Conservation (phyloP, 495 filamentous ascomycete genomes). For the Xylaria acuta region DNA sequence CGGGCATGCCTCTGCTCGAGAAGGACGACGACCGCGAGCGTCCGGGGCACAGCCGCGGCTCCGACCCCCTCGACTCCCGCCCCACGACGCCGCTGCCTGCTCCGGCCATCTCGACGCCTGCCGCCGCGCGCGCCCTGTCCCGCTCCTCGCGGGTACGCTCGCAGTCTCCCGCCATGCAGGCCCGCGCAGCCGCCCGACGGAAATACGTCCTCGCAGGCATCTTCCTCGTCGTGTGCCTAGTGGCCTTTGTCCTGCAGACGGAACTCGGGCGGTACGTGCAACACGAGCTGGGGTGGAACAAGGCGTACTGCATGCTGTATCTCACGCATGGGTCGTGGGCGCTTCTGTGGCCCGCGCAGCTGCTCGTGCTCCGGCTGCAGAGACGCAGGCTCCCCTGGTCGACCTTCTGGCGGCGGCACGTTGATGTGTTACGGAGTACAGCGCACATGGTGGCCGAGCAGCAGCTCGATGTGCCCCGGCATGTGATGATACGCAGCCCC, state of each 20-base stretch:
- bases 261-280: conserved; percentile 95
- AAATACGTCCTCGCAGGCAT: conserved; percentile 86
- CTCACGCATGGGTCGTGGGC: conserved; percentile 94
- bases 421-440: conserved; percentile 74
- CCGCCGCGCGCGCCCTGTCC: conserved; percentile 41
- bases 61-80: conserved; percentile 27
- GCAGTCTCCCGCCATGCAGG: conserved; percentile 60
- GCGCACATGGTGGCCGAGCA: conserved; percentile 84
- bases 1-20: conserved; percentile 59
- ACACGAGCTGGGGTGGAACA: conserved; percentile 86
- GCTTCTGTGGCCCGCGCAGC: conserved; percentile 83
- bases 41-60: conserved; percentile 46
- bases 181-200: conserved; percentile 66
- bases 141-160: conserved; percentile 64
- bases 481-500: conserved; percentile 48
- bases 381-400: conserved; percentile 69
- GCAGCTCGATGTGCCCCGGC: conserved; percentile 61
- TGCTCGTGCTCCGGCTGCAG: conserved; percentile 77
- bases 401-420: conserved; percentile 86
- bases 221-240: conserved; percentile 79
- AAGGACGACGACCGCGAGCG: conserved; percentile 57
- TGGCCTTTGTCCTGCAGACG: conserved; percentile 87
- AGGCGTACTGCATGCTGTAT: conserved; percentile 98
- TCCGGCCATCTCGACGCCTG: conserved; percentile 31
- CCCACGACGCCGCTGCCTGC: conserved; percentile 24